These are phyloP conservation scores for Lentinus brumalis DNA, from an alignment of 768 basidiomycete species.

Conservation along the genomic window DNA sequence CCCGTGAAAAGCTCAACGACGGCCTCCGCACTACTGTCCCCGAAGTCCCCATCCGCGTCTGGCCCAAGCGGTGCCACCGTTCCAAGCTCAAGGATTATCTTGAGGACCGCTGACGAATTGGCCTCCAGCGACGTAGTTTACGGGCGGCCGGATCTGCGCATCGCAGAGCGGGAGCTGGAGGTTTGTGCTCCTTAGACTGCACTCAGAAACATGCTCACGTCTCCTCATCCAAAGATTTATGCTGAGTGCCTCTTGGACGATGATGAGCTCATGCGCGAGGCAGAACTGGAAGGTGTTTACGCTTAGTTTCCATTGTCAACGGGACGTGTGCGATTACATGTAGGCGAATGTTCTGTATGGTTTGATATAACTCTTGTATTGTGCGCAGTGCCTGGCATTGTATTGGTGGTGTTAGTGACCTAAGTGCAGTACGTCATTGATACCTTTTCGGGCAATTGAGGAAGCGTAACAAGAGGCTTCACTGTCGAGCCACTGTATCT, in stretches of 20 bases:
- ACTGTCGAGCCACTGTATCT: too few relatives aligned
- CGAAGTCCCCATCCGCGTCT: not conserved
- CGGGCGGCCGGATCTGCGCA: not conserved
- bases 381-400: not conserved
- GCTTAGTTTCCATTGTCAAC: not conserved
- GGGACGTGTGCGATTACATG: too few relatives aligned
- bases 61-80: not conserved
- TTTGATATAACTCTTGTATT: not conserved
- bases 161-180: not conserved
- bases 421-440: not conserved
- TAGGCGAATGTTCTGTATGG: too few relatives aligned
- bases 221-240: not conserved
- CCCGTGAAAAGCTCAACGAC: not conserved
- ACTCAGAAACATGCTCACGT: not conserved
- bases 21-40: not conserved
- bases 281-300: not conserved
- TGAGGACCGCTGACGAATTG: not conserved
- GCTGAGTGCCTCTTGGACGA: constrained; percentile 4
- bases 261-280: constrained; percentile 9
- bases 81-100: not conserved
- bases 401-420: not conserved
- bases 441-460: not conserved
- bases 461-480: too few relatives aligned
- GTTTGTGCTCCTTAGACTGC: not conserved
- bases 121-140: not conserved